Evolutionary conservation across 495 filamentous ascomycete genomes (phyloP), one percentile per base, ranked within the genome.

Genomic region (Tuber brumale): DNA sequence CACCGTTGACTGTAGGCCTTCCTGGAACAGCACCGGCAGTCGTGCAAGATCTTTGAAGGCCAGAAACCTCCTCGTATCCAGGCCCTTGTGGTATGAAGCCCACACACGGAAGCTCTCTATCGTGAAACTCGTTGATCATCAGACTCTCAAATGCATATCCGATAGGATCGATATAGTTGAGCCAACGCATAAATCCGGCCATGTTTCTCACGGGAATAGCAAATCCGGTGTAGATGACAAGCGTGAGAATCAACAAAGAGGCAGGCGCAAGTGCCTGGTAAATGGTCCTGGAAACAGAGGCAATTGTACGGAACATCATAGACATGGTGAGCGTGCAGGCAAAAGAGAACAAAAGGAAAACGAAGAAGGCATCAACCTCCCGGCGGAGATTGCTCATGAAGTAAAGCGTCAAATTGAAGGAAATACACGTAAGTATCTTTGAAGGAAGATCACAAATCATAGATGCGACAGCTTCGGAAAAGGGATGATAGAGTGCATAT

Each of bases 401-500:
- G 85, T 97, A 97, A 70, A 97, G 84, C 9, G 90, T 89, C 0
- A 93, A 37, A 88, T 97, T 89, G 83, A 90, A 90, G 4, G 84
- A 79, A 71, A 88, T 82, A 1, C 84, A 72, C 70, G 87, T 88
- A 44, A 74, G 37, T 7, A 88, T 74, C 81, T 89, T 89, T n/a
- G 48, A 84, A 0, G 94, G 94, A 79, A 97, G 80, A 80, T 97
- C 94, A 75, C 88, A 90, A 35, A 97, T 85, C 89, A 94, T 93
- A 19, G 91, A 93, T 3, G 94, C 89, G 72, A 96, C 87, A 3
- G 94, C 93, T 85, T 97, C 94, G 21, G 94, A 91, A 6, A 92
- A 93, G 0, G 94, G 92, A 82, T 97, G 94, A 80, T 97, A 97
- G 35, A 97, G 86, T n/a, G 94, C 94, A 82, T 97, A 97, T 76